Conservation (phyloP, 495 filamentous ascomycete species). For the Hapsidospora chrysogenum region DNA sequence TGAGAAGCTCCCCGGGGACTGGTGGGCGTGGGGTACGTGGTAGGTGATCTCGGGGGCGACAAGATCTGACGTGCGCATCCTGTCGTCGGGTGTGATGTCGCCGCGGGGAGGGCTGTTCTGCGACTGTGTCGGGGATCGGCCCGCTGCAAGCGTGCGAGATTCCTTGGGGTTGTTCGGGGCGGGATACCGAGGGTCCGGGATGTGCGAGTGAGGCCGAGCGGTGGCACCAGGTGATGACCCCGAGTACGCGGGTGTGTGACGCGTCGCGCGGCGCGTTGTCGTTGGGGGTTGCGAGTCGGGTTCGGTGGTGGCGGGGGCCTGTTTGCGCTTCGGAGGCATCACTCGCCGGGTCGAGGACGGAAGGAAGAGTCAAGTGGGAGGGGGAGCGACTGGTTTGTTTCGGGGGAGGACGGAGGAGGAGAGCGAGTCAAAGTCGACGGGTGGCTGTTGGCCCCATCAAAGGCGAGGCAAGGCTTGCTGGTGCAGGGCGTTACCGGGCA, state of each 20-base stretch:
- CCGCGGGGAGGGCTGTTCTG: neutral
- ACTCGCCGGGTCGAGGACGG: conserved; percentile 1
- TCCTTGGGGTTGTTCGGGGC: neutral
- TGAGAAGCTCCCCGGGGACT: neutral
- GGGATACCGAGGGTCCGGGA: neutral
- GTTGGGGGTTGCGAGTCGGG: conserved; percentile 6
- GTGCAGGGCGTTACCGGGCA: too few relatives aligned
- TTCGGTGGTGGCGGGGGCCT: conserved; percentile 3
- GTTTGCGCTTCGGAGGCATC: conserved; percentile 29
- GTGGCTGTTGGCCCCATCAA: too few relatives aligned
- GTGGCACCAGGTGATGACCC: neutral
- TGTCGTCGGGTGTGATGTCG: too few relatives aligned
- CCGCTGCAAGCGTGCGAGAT: neutral
- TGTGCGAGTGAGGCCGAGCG: neutral
- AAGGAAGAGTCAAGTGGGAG: neutral
- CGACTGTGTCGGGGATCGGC: neutral
- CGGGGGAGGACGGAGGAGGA: too few relatives aligned
- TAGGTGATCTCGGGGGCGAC: conserved; percentile 3
- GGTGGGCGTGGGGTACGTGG: neutral
- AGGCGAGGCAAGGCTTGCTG: too few relatives aligned
- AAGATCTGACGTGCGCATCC: too few relatives aligned
- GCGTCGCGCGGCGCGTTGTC: conserved; percentile 22
- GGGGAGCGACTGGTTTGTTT: too few relatives aligned
- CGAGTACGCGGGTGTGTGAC: conserved; percentile 17
- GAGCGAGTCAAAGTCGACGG: too few relatives aligned